Percentiles rank a stretch among this genome's conserved stretches.
These are phyloP conservation scores for Microascus cirrosus DNA, from an alignment of 2,329 filamentous ascomycete species.

Conservation along the genomic window DNA sequence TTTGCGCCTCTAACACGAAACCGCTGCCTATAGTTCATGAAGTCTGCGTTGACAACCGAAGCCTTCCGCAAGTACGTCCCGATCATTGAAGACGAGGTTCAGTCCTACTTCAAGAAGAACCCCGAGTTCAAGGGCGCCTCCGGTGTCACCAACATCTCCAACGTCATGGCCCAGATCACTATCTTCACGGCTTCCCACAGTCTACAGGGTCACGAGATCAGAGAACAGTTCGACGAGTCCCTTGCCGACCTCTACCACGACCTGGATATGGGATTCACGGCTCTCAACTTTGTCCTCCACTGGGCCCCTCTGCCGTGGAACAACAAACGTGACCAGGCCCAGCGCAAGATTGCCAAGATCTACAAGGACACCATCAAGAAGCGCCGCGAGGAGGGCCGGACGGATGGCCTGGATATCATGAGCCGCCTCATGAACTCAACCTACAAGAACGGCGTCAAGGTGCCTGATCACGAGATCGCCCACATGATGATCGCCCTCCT, in stretches of 20 bases:
- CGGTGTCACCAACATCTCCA: slow-evolving; percentile 61
- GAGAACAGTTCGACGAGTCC: slow-evolving; percentile 65
- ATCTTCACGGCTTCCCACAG: slow-evolving; percentile 83
- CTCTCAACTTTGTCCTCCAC: slow-evolving; percentile 82
- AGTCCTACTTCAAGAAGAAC: slow-evolving; percentile 59
- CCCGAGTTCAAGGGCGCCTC: slow-evolving; percentile 55
- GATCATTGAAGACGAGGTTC: slow-evolving; percentile 65
- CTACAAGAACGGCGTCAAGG: slow-evolving; percentile 70
- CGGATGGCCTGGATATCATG: slow-evolving; percentile 65
- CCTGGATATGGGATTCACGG: slow-evolving; percentile 80
- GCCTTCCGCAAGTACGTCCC: slow-evolving; percentile 66
- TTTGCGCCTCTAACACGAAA: not conserved
- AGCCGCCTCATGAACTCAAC: slow-evolving; percentile 77
- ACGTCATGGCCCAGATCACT: slow-evolving; percentile 73
- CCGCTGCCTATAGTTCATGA: slow-evolving; percentile 52
- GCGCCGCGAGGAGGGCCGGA: slow-evolving; percentile 43
- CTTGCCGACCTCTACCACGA: slow-evolving; percentile 80
- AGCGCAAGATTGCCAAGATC: slow-evolving; percentile 67
- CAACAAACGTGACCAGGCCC: slow-evolving; percentile 66
- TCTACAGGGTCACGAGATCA: slow-evolving; percentile 75
- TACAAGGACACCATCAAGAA: slow-evolving; percentile 75
- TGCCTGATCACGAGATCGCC: slow-evolving; percentile 78
- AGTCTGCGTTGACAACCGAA: slow-evolving; percentile 65
- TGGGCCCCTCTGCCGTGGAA: slow-evolving; percentile 88
- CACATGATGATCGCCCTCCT: slow-evolving; percentile 92